Conservation (phyloP, 169 alveolate species). For the Cryptosporidium parvum region DNA sequence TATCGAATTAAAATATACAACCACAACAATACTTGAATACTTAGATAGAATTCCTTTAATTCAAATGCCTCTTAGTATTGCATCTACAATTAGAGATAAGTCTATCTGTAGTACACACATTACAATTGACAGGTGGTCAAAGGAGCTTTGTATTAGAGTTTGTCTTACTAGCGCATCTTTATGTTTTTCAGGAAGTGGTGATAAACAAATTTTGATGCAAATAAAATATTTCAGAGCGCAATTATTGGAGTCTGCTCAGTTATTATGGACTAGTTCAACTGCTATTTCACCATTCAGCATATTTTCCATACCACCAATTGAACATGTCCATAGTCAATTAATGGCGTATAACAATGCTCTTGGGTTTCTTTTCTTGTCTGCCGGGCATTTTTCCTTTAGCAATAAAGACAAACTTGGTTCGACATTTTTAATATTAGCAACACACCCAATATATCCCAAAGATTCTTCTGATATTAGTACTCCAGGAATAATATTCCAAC, state of each 20-base stretch:
- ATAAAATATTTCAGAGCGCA: constrained; percentile 51
- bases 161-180: constrained; percentile 38
- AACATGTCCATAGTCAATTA: constrained; percentile 65
- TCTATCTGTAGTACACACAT: constrained; percentile 44
- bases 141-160: constrained; percentile 54
- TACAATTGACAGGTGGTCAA: constrained; percentile 67
- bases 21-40: constrained; percentile 18
- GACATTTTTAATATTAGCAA: constrained; percentile 50
- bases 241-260: constrained; percentile 50
- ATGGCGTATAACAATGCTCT: constrained; percentile 74
- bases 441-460: constrained; percentile 63
- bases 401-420: constrained; percentile 25
- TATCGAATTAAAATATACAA: background rate
- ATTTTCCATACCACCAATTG: constrained; percentile 71
- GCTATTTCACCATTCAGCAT: constrained; percentile 67
- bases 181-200: constrained; percentile 71
- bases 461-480: constrained; percentile 62
- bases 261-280: constrained; percentile 71
- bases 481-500: constrained; percentile 75
- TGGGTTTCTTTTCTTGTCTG: constrained; percentile 65
- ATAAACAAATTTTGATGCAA: constrained; percentile 27
- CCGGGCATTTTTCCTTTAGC: constrained; percentile 52
- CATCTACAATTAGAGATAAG: constrained; percentile 56
- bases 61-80: constrained; percentile 62
- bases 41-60: constrained; percentile 48